Evolutionary conservation across 371 early-diverging fungal genomes (phyloP).

Genomic region (Haplosporangium sp.): DNA sequence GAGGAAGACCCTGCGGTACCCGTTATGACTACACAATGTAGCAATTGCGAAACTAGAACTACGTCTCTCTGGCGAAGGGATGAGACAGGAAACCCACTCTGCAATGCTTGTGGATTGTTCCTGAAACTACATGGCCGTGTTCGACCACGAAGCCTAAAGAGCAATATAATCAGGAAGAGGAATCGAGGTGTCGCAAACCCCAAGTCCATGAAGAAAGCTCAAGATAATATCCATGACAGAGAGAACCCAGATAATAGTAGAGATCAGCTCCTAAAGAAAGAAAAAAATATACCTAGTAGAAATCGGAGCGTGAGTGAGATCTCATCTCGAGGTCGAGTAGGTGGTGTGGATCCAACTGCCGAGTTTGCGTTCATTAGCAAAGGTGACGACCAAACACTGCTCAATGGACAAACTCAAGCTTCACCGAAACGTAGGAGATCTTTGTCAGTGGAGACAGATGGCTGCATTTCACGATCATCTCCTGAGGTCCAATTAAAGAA

Average conservation of each 20-base stretch:
- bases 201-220: conserved; percentile 12
- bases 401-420: background rate
- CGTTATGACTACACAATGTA: conserved; percentile 66
- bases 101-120: conserved; percentile 77
- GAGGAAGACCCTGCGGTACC: conserved; percentile 22
- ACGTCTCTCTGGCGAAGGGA: conserved; percentile 98
- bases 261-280: background rate
- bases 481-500: background rate
- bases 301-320: background rate
- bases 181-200: conserved; percentile 62
- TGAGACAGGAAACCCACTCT: conserved; percentile 70
- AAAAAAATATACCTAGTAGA: background rate
- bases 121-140: conserved; percentile 87
- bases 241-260: background rate
- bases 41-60: conserved; percentile 88
- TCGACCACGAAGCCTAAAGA: conserved; percentile 83
- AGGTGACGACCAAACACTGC: background rate
- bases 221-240: background rate
- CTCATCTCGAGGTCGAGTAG: background rate
- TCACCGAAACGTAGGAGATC: conserved; percentile 33
- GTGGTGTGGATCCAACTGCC: background rate
- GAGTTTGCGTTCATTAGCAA: background rate
- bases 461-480: background rate
- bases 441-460: conserved; percentile 10
- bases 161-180: conserved; percentile 87